A percentile compares a stretch with the other conserved stretches of the same genome.
Conservation (phyloP, 345 rosid genomes). For the Aegle marmelos region DNA sequence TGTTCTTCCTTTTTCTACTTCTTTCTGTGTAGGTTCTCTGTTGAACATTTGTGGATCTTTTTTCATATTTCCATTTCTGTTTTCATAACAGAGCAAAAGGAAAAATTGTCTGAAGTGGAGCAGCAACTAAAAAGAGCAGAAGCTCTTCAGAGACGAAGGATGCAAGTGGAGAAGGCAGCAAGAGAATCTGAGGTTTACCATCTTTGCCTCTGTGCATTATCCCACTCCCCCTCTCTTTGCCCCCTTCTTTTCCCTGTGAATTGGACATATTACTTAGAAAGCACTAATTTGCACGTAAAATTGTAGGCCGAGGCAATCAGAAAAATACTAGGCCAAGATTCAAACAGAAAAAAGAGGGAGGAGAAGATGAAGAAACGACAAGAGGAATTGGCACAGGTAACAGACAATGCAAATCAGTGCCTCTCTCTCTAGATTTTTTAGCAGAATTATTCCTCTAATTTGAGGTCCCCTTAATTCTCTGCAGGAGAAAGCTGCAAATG, state of each 20-base stretch:
- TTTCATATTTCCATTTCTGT: neutral
- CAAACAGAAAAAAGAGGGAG: constrained; percentile 56
- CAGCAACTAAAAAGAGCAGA: constrained; percentile 53
- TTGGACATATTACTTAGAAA: neutral
- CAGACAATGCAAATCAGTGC: neutral
- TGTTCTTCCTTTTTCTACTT: neutral
- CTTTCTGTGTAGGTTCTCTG: neutral
- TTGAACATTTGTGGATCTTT: neutral
- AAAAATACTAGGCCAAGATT: constrained; percentile 59
- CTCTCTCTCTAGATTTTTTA: neutral
- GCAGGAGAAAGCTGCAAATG: constrained; percentile 54
- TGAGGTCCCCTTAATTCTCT: constrained; percentile 6
- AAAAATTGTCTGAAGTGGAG: constrained; percentile 54
- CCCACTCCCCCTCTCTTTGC: neutral
- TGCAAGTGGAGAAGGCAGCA: constrained; percentile 63
- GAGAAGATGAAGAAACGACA: constrained; percentile 47
- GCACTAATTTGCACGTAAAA: constrained; percentile 7
- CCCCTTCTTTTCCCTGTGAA: neutral
- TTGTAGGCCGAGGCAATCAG: constrained; percentile 59
- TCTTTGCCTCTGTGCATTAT: neutral
- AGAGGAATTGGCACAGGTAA: constrained; percentile 58
- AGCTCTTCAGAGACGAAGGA: constrained; percentile 52
- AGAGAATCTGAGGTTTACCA: constrained; percentile 47
- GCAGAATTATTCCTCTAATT: neutral
- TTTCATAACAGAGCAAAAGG: constrained; percentile 43